Evolutionary conservation across 129 eudicot genomes (phyloP), one percentile per base, ranked within the genome.

Genomic region (Centrapalus pauciflorus): DNA sequence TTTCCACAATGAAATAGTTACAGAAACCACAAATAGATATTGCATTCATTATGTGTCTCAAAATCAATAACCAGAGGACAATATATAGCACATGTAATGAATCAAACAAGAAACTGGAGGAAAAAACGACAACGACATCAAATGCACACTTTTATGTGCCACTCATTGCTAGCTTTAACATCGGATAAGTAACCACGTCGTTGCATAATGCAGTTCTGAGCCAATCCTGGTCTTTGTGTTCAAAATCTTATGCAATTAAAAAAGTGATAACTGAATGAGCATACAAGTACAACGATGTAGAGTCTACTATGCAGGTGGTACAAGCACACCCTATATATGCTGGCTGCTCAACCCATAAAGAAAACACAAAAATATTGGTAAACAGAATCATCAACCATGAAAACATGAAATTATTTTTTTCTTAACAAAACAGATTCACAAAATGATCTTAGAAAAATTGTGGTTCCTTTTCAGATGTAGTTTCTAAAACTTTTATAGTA

Each of bases 121-220:
- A 50, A 52, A 72, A 49, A n/a, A n/a, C n/a, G n/a, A n/a, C n/a
- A n/a, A 50, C 8, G n/a, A n/a, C 20, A 13, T 55, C 50, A 33
- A 58, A 62, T 66, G 79, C 79, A 75, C 74, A 66, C 79, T 16
- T 66, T 66, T 32, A 50, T n/a, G 40, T 55, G 35, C 49, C 66
- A 74, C 49, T 55, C 58, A 33, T 35, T 64, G 78, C 55, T 35
- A 64, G 64, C 50, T 38, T 46, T 38, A 10, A 29, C 58, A n/a
- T 32, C 59, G 52, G 9, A 40, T 56, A 43, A 50, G 21, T 29
- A 52, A 17, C 40, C 30, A n/a, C 27, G 8, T 45, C 52, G 4
- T 45, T 45, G 43, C 17, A 60, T 4, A 45, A 71, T 43, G 21
- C 58, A 46, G 29, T 62, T 43, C 76, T 43, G 27, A 59, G 58